Evolutionary conservation across 768 basidiomycete genomes (phyloP).

Genomic region (Phaffia tasmanica): DNA sequence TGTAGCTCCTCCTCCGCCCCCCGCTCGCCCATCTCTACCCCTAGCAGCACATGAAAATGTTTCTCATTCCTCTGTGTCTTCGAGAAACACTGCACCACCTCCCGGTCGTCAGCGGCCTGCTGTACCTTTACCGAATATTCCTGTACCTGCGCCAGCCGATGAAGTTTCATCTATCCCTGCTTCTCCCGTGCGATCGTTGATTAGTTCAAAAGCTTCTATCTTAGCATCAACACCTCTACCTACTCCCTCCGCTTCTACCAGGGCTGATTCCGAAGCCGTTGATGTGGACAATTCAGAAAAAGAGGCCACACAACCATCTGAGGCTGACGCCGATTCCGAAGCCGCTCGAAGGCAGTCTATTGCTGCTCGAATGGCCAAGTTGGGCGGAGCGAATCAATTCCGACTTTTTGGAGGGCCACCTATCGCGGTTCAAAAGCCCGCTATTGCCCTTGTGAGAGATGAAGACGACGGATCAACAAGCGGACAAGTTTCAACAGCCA

Average conservation of each 20-base stretch:
- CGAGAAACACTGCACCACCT: no score
- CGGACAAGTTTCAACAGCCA: background rate
- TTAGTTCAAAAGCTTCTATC: background rate
- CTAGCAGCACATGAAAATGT: slow-evolving; percentile 4
- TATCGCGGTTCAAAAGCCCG: background rate
- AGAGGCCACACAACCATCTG: background rate
- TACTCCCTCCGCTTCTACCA: slow-evolving; percentile 32
- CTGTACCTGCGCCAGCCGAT: slow-evolving; percentile 1
- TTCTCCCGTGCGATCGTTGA: background rate
- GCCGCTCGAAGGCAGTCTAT: slow-evolving; percentile 54
- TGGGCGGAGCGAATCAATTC: slow-evolving; percentile 56
- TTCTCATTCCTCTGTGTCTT: no score
- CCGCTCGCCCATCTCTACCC: slow-evolving; percentile 24
- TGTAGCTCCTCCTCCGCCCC: slow-evolving; percentile 16
- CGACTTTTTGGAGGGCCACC: slow-evolving; percentile 21
- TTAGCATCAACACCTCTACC: slow-evolving; percentile 34
- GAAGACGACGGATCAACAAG: background rate
- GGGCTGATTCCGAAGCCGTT: background rate
- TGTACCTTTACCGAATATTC: slow-evolving; percentile 27
- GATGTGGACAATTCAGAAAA: slow-evolving; percentile 8
- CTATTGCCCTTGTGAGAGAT: background rate
- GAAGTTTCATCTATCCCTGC: no score
- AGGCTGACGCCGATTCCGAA: slow-evolving; percentile 34
- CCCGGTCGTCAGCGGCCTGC: slow-evolving; percentile 25
- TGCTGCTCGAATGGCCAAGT: slow-evolving; percentile 87